phyloP scores from a whole-genome alignment of 2,329 filamentous ascomycete genomes.

The Apiospora pterosperma region DNA sequence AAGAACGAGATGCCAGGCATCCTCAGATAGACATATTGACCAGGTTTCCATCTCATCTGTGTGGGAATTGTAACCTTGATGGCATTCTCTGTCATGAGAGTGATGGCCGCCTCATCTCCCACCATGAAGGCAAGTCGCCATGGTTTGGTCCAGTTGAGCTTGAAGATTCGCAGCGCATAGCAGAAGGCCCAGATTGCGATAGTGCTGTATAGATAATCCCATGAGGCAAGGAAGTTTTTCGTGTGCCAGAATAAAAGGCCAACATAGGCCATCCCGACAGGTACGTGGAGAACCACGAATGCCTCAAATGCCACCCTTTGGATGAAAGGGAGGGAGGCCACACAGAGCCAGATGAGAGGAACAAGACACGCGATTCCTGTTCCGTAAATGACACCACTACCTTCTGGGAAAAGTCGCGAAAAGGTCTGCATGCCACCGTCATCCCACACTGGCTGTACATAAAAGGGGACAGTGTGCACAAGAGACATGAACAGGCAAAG shows the following conservation, averaged over 20 bases:
- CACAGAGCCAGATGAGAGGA: constrained; percentile 77
- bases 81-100: constrained; percentile 87
- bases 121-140: constrained; percentile 78
- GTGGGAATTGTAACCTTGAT: constrained; percentile 94
- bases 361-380: constrained; percentile 80
- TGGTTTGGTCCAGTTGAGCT: constrained; percentile 85
- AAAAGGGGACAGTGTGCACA: constrained; percentile 85
- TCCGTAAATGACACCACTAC: constrained; percentile 73
- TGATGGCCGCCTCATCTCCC: constrained; percentile 87
- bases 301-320: constrained; percentile 78
- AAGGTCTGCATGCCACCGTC: constrained; percentile 71
- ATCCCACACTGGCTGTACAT: constrained; percentile 83
- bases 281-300: constrained; percentile 79
- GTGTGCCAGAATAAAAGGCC: constrained; percentile 94
- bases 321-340: constrained; percentile 78
- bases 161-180: constrained; percentile 72
- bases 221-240: constrained; percentile 86
- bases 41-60: constrained; percentile 87
- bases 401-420: constrained; percentile 62
- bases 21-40: constrained; percentile 90
- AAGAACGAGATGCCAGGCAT: constrained; percentile 90
- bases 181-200: constrained; percentile 75
- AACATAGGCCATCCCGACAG: constrained; percentile 76
- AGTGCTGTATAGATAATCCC: constrained; percentile 83
- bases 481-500: constrained; percentile 79